These are phyloP conservation scores for Cercospora sojina DNA, from an alignment of 2,329 filamentous ascomycete species.

Conservation along the genomic window DNA sequence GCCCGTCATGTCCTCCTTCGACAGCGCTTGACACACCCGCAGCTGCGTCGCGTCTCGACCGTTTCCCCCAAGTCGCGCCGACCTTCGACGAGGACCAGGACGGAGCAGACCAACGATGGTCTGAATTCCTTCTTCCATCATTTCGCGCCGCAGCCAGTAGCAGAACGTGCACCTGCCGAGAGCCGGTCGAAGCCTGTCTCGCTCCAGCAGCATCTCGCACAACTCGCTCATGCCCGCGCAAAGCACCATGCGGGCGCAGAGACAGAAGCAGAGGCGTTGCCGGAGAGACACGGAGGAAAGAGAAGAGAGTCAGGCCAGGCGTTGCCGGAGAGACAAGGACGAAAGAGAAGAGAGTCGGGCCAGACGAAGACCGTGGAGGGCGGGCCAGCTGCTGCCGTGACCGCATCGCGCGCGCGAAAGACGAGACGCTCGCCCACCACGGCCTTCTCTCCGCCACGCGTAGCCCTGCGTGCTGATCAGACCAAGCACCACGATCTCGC, in stretches of 20 bases:
- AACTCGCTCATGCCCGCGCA: not conserved
- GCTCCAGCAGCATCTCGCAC: constrained; percentile 1
- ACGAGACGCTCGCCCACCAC: not conserved
- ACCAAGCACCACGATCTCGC: constrained; percentile 60
- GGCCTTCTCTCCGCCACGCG: not conserved
- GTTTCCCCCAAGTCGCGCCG: not conserved
- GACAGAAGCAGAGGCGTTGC: not conserved
- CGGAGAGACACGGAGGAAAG: not conserved
- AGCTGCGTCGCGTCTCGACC: constrained; percentile 11
- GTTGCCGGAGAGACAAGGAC: not conserved
- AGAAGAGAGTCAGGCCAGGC: not conserved
- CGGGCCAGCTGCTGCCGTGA: not conserved
- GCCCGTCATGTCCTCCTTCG: constrained; percentile 14
- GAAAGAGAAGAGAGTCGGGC: not conserved
- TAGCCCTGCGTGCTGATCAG: constrained; percentile 2
- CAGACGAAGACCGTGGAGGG: not conserved
- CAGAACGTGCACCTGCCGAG: not conserved
- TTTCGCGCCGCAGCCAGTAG: not conserved
- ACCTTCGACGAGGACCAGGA: not conserved
- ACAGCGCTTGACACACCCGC: constrained; percentile 9
- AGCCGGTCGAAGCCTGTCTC: not conserved
- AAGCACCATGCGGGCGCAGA: not conserved
- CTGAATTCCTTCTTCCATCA: constrained; percentile 5
- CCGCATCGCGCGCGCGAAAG: not conserved
- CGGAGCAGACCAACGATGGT: not conserved